Base-by-base conservation (phyloP, 352 stramenopile genomes). In the Pythium sp. region DNA sequence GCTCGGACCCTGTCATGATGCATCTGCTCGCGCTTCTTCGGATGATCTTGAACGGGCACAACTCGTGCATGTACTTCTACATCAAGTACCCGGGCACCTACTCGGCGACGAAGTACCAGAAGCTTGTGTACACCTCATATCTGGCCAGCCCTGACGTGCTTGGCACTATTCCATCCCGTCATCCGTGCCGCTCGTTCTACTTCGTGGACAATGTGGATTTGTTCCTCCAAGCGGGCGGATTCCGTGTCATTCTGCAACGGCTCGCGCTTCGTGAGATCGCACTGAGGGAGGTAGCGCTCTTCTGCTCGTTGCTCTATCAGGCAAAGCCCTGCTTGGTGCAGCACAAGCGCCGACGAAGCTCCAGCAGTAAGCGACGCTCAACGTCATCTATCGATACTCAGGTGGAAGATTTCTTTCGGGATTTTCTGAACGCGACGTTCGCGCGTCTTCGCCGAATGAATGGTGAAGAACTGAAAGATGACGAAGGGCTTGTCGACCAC, bases 201-300 rank as follows among this genome's bases (percentile, higher is more conserved):
- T 96, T 82, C 68, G 83, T 95, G 61, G 87, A 94, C 68, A 91
- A 84, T n/a, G 65, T 95, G 18, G 89, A 96, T 28, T 66, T 90
- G 26, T 95, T 96, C 64, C 69, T 96, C 9, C 89, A 96, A 83
- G 85, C 80, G 2, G 86, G 87, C 62, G 89, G 89, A 3, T 91
- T 92, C 43, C 78, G 75, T 8, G 77, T 93, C 30, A 87, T 96
- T 53, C 69, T 94, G 38, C 73, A 92, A 67, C 80, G 88, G 0
- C 70, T 93, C 24, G 73, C 81, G 8, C 64, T 69, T 7, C 54
- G 66, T 4, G 74, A 89, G 2, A 70, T 92, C 36, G 54, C 74
- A 18, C 63, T 94, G 24, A 70, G 72, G 0, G 89, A 96, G 72
- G 65, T 96, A 14, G 62, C 86, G 22, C 72, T 95, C 9, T 91